Percentiles rank a stretch among this genome's conserved stretches.
phyloP scores from a whole-genome alignment of 257 asterid species.

The Gardenia jasminoides region DNA sequence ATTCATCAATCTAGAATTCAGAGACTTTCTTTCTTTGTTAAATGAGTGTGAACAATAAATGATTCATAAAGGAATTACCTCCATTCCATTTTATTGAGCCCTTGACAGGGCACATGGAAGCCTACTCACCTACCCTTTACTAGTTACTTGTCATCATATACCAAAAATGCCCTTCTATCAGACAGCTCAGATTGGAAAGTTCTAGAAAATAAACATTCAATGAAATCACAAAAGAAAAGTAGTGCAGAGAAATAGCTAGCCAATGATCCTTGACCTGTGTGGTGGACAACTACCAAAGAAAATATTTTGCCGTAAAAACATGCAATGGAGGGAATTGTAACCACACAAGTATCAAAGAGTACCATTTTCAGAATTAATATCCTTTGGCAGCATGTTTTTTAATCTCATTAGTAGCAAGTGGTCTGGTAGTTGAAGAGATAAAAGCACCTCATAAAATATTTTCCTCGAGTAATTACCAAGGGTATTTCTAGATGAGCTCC shows the following conservation, averaged over 20 bases:
- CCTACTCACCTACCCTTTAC: background rate
- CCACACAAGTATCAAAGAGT: background rate
- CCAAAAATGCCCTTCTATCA: background rate
- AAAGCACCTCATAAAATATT: background rate
- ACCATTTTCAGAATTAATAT: background rate
- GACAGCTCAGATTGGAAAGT: background rate
- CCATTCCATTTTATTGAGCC: background rate
- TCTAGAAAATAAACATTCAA: background rate
- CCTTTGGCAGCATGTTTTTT: background rate
- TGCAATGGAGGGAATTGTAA: background rate
- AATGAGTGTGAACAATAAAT: background rate
- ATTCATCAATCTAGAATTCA: background rate
- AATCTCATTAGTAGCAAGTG: too few relatives aligned
- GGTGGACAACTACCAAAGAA: background rate
- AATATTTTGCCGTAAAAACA: background rate
- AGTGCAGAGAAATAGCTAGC: too few relatives aligned
- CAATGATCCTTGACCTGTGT: background rate
- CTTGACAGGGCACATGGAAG: background rate
- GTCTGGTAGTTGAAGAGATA: background rate
- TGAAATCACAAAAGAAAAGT: background rate
- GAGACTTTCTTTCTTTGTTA: background rate
- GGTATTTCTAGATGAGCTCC: background rate
- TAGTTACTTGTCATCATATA: background rate
- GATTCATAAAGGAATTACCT: background rate
- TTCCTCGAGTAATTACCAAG: background rate